Evolutionary conservation across 1,139 yeast species (phyloP), one percentile per base, ranked within the genome.

Genomic region (Geotrichum siamense): DNA sequence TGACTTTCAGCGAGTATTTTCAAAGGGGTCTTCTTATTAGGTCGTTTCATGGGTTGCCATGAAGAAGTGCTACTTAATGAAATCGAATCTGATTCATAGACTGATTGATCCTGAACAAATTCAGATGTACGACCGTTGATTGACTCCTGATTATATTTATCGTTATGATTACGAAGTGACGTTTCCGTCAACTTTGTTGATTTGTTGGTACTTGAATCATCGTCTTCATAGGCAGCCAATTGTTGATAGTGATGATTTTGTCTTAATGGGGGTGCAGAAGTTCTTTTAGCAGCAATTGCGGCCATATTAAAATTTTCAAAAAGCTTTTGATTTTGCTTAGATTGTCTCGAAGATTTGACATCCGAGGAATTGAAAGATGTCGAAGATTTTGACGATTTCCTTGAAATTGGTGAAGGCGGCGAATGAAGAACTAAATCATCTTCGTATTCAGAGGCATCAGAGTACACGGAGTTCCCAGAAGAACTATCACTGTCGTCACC

Each of bases 381-480:
- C 12, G 15, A 26, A 16, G 34, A n/a, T 6, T 25, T 25, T 4
- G 37, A 33, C 5, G 25, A 33, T 5, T 26, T n/a, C n/a, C 8
- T 12, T 33, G 25, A 21, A 6, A 22, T 12, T n/a, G 27, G 25
- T 10, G 37, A 33, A 9, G 37, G 27, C n/a, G 37, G 37, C 5
- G 37, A 22, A 10, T 25, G 37, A 12, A 5, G 15, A 6, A 16
- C 12, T 9, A 33, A 8, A n/a, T 33, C 37, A 16, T 33, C 12
- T 21, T 33, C 37, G 25, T 31, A 41, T 25, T 41, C 44, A 2
- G 44, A 41, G 5, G 44, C 44, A 15, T 41, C 44, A 5, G 44
- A 41, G 23, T 41, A 41, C 2, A 41, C 38, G 2, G 44, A 41
- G 20, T 41, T 41, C 8, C 44, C 44, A 3, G 44, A 41, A 13